Evolutionary conservation across 116 monocot species (phyloP).

Genomic region (Cymodocea nodosa): DNA sequence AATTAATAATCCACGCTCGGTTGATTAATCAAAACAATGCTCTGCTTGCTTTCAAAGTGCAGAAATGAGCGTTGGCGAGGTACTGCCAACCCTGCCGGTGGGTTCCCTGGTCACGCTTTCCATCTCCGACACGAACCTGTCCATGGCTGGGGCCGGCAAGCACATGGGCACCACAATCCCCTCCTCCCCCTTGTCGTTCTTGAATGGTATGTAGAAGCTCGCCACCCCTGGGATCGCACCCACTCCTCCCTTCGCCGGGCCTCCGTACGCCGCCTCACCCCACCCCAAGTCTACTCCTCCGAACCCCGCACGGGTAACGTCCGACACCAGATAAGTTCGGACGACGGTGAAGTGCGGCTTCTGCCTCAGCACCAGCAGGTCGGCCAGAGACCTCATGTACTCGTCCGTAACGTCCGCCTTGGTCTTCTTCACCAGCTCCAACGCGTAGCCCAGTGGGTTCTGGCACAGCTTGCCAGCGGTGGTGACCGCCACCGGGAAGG

Average conservation of each 20-base stretch:
- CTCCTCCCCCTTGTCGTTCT: slow-evolving; percentile 37
- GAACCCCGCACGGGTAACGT: slow-evolving; percentile 47
- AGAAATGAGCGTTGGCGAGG: background rate
- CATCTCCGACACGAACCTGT: slow-evolving; percentile 33
- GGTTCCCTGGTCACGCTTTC: slow-evolving; percentile 15
- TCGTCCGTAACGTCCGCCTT: slow-evolving; percentile 41
- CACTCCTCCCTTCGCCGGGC: slow-evolving; percentile 49
- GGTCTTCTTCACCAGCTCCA: slow-evolving; percentile 38
- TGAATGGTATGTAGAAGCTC: slow-evolving; percentile 42
- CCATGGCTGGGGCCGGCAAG: slow-evolving; percentile 46
- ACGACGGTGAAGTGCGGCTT: slow-evolving; percentile 48
- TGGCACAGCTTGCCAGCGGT: slow-evolving; percentile 22
- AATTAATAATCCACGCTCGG: no score
- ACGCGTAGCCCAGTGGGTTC: slow-evolving; percentile 43
- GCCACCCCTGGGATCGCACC: slow-evolving; percentile 50
- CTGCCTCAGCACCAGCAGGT: slow-evolving; percentile 42
- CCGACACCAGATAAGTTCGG: slow-evolving; percentile 49
- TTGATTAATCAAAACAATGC: no score
- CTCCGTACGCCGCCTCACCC: slow-evolving; percentile 50
- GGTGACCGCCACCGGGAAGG: slow-evolving; percentile 42
- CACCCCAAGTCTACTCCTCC: slow-evolving; percentile 54
- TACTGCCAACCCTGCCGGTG: background rate
- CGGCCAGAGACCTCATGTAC: slow-evolving; percentile 51
- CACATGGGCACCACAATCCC: slow-evolving; percentile 49
- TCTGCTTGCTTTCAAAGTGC: background rate